Evolutionary conservation across 176 grass and related monocot genomes (phyloP).

Genomic region (Bonia amplexicaulis): DNA sequence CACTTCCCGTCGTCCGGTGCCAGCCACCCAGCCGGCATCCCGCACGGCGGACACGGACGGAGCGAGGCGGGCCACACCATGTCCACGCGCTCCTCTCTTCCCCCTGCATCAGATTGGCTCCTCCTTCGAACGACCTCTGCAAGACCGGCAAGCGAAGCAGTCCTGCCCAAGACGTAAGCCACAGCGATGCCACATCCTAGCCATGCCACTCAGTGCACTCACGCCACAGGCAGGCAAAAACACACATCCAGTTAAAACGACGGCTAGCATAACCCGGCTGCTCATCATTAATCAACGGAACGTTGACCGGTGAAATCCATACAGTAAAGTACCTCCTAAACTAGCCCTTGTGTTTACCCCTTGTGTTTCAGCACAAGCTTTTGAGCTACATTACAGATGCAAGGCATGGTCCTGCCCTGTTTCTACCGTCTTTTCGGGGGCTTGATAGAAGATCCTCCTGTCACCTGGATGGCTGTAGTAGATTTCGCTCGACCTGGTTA

Average conservation of each 20-base stretch:
- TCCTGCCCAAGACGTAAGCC: neutral
- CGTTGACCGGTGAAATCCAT: constrained; percentile 2
- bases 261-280: neutral
- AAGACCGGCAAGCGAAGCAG: neutral
- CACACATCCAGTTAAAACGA: neutral
- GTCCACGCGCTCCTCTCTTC: neutral
- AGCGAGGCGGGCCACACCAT: neutral
- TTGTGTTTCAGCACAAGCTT: constrained; percentile 14
- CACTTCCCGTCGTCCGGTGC: too few relatives aligned
- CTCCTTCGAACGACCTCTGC: too few relatives aligned
- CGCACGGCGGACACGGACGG: too few relatives aligned
- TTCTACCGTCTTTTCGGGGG: constrained; percentile 39
- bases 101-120: too few relatives aligned
- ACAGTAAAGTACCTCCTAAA: constrained; percentile 3
- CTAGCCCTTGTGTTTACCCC: neutral
- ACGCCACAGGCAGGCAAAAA: neutral
- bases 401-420: neutral
- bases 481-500: constrained; percentile 39
- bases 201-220: neutral
- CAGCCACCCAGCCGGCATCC: too few relatives aligned
- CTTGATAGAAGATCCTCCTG: constrained; percentile 38
- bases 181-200: neutral
- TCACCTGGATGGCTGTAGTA: constrained; percentile 17
- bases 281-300: neutral
- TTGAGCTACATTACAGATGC: constrained; percentile 21